phyloP scores from a whole-genome alignment of 2,329 filamentous ascomycete genomes.

The Diaporthe ilicicola region DNA sequence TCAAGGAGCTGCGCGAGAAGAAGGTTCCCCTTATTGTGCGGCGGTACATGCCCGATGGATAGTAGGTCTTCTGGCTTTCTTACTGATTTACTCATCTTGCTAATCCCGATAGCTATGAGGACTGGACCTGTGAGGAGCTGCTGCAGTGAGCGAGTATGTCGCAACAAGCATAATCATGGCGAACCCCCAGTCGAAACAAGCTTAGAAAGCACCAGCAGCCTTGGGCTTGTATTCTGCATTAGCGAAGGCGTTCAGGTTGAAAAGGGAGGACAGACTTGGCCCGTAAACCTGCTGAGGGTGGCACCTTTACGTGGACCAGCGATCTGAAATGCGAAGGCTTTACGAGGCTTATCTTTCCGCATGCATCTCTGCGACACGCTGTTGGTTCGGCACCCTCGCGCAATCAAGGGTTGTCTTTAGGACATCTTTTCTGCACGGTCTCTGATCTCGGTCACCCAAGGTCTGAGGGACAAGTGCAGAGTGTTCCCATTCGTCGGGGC shows the following conservation, averaged over 20 bases:
- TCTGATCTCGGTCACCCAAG: background rate
- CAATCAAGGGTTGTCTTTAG: background rate
- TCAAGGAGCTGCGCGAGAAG: conserved; percentile 97
- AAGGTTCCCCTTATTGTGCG: conserved; percentile 97
- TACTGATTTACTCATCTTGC: background rate
- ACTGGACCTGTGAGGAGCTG: conserved; percentile 98
- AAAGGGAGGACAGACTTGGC: conserved; percentile 21
- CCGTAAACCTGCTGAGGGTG: conserved; percentile 5
- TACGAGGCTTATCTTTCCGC: background rate
- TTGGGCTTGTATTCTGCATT: conserved; percentile 38
- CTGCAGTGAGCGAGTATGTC: conserved; percentile 59
- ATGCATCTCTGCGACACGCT: background rate
- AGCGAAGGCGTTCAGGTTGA: conserved; percentile 43
- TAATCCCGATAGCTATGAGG: conserved; percentile 79
- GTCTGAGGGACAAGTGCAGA: background rate
- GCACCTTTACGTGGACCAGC: background rate
- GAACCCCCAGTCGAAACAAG: conserved; percentile 18
- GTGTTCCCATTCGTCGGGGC: background rate
- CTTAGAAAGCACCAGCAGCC: conserved; percentile 22
- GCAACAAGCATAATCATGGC: background rate
- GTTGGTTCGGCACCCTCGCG: background rate
- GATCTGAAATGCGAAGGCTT: conserved; percentile 4
- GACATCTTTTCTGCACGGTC: background rate
- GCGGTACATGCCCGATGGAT: conserved; percentile 96
- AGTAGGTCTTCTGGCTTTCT: conserved; percentile 64